Percentiles rank a stretch among this genome's conserved stretches.
These are phyloP conservation scores for Trametes cinnabarina DNA, from an alignment of 768 basidiomycete species.

Conservation along the genomic window DNA sequence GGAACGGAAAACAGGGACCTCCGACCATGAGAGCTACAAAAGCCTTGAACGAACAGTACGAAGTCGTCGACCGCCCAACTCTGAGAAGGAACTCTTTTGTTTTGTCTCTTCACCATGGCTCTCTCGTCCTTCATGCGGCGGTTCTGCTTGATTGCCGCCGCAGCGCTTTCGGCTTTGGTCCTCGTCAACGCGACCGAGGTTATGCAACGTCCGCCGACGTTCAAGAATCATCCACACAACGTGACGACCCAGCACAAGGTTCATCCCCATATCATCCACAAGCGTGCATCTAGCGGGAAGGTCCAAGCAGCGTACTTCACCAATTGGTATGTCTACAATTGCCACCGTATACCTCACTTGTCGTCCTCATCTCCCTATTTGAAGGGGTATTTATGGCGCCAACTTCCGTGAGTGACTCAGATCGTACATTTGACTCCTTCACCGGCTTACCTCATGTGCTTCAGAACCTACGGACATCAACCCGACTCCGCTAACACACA, in stretches of 20 bases:
- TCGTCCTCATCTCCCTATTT: not conserved
- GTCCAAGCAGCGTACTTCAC: constrained; percentile 50
- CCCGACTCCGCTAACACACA: constrained; percentile 62
- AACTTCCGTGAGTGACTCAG: constrained; percentile 30
- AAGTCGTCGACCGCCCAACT: not conserved
- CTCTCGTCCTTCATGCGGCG: constrained; percentile 15
- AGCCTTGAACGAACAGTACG: not conserved
- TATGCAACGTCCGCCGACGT: constrained; percentile 52
- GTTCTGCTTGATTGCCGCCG: constrained; percentile 16
- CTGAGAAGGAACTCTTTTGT: not conserved
- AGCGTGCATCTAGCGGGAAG: constrained; percentile 29
- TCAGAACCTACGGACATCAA: constrained; percentile 66
- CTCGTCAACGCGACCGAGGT: constrained; percentile 40
- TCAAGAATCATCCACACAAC: constrained; percentile 41
- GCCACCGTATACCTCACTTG: no score
- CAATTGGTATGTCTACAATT: constrained; percentile 39
- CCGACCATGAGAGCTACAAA: constrained; percentile 4
- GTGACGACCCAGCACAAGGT: constrained; percentile 31
- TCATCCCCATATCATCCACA: constrained; percentile 40
- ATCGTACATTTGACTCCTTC: no score
- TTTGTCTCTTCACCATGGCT: constrained; percentile 11
- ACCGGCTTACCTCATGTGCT: no score
- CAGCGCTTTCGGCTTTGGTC: constrained; percentile 17
- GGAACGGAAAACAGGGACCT: not conserved
- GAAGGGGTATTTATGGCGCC: constrained; percentile 32